These are phyloP conservation scores for Nannochloris sp. DNA, from an alignment of 139 green algal species.

Conservation along the genomic window DNA sequence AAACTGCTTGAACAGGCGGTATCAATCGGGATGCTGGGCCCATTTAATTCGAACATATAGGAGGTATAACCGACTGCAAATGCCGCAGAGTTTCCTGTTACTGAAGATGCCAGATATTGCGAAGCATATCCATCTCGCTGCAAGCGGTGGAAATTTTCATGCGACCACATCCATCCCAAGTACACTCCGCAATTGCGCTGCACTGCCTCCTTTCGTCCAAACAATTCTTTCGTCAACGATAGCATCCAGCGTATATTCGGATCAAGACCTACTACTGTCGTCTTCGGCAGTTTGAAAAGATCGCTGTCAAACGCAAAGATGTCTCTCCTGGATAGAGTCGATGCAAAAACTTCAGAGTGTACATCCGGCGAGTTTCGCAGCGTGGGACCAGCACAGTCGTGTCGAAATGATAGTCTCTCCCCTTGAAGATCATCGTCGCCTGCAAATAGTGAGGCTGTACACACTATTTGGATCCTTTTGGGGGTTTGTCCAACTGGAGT, in stretches of 20 bases:
- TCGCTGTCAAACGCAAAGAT: conserved; percentile 46
- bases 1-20: conserved; percentile 50
- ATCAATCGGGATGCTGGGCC: conserved; percentile 42
- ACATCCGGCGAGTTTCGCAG: no score
- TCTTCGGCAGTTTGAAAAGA: conserved; percentile 40
- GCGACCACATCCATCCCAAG: conserved; percentile 43
- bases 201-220: conserved; percentile 8
- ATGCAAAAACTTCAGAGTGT: no score
- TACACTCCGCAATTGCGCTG: conserved; percentile 7
- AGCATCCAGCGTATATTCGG: conserved; percentile 63
- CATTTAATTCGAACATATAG: conserved; percentile 35
- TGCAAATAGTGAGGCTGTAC: conserved; percentile 13
- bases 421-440: background rate
- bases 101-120: conserved; percentile 9
- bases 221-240: conserved; percentile 35
- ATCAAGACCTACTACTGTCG: conserved; percentile 56
- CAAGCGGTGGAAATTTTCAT: conserved; percentile 26
- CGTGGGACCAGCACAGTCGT: no score
- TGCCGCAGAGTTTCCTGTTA: conserved; percentile 36
- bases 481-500: no score
- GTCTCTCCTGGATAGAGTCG: no score
- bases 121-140: conserved; percentile 1
- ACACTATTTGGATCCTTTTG: conserved; percentile 2
- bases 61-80: conserved; percentile 39
- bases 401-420: no score